Percentiles rank a stretch among this genome's conserved stretches.
These are phyloP conservation scores for Penicillium diatomitis DNA, from an alignment of 495 filamentous ascomycete species.

Conservation along the genomic window DNA sequence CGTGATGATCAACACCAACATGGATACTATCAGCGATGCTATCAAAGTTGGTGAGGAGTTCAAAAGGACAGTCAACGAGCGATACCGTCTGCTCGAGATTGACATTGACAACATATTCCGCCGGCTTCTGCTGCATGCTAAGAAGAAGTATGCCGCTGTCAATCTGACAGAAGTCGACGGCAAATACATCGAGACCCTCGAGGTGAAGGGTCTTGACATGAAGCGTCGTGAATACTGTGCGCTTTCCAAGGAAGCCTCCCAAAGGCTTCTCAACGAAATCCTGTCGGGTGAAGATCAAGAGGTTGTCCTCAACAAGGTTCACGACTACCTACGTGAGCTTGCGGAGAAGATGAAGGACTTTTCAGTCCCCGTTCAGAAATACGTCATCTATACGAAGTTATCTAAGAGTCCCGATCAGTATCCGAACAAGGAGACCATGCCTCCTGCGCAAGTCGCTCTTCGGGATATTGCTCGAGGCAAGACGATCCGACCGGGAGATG, in stretches of 20 bases:
- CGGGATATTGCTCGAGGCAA: constrained; percentile 82
- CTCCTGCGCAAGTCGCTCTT: constrained; percentile 92
- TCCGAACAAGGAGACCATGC: constrained; percentile 86
- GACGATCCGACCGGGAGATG: constrained; percentile 80
- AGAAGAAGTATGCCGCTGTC: constrained; percentile 98
- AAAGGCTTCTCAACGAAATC: constrained; percentile 73
- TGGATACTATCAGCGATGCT: constrained; percentile 84
- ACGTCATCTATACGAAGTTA: constrained; percentile 95
- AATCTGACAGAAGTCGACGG: constrained; percentile 85
- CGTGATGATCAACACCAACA: constrained; percentile 99
- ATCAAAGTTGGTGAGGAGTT: constrained; percentile 79
- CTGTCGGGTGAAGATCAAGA: constrained; percentile 91
- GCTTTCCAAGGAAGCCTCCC: constrained; percentile 87
- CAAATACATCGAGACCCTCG: constrained; percentile 86
- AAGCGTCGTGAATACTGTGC: constrained; percentile 91
- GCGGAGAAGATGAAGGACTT: constrained; percentile 73
- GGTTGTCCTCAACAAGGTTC: constrained; percentile 76
- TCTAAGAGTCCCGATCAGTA: constrained; percentile 91
- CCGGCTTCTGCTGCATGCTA: constrained; percentile 85
- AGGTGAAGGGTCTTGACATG: constrained; percentile 98
- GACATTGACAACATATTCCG: constrained; percentile 98
- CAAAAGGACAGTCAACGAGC: constrained; percentile 75
- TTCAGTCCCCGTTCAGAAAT: constrained; percentile 66
- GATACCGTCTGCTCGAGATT: constrained; percentile 84
- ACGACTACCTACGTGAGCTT: constrained; percentile 82